Percentiles rank a stretch among this genome's conserved stretches.
Evolutionary conservation across 2,329 filamentous ascomycete genomes (phyloP).

Genomic region (Phialophora expanda): DNA sequence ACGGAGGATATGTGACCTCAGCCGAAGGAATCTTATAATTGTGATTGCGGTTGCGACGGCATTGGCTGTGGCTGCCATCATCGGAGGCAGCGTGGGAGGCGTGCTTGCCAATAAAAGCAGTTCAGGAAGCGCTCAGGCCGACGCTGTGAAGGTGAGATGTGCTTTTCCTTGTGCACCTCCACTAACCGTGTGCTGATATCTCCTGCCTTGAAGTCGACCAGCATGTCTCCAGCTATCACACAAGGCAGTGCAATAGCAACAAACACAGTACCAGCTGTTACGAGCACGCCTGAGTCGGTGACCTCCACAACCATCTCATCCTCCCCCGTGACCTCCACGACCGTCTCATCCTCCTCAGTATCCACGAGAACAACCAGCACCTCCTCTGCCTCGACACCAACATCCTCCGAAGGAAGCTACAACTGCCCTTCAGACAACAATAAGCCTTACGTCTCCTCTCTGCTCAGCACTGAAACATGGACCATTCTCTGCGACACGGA

Average conservation of each 20-base stretch:
- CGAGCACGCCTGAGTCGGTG: neutral
- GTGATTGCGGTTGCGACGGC: constrained; percentile 13
- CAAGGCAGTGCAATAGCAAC: constrained; percentile 1
- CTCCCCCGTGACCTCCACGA: neutral
- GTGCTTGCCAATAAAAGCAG: constrained; percentile 12
- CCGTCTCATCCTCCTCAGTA: neutral
- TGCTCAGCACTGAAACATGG: neutral
- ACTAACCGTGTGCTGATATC: constrained; percentile 1
- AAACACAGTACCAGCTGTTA: neutral
- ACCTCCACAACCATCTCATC: constrained; percentile 1
- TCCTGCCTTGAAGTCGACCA: constrained; percentile 8
- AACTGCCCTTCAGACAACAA: constrained; percentile 19
- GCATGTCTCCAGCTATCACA: constrained; percentile 1
- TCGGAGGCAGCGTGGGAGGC: constrained; percentile 17
- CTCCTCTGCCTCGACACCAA: constrained; percentile 2
- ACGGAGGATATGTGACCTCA: constrained; percentile 13
- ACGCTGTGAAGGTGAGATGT: neutral
- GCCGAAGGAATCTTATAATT: constrained; percentile 11
- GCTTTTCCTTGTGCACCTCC: neutral
- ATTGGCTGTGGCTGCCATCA: constrained; percentile 14
- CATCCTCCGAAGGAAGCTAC: constrained; percentile 17
- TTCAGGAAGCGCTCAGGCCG: constrained; percentile 8
- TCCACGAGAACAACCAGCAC: neutral
- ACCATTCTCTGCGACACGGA: constrained; percentile 18
- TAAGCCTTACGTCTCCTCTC: constrained; percentile 3